Evolutionary conservation across 805 yeast genomes (phyloP), one percentile per base, ranked within the genome.

Genomic region (Candida schatavii): DNA sequence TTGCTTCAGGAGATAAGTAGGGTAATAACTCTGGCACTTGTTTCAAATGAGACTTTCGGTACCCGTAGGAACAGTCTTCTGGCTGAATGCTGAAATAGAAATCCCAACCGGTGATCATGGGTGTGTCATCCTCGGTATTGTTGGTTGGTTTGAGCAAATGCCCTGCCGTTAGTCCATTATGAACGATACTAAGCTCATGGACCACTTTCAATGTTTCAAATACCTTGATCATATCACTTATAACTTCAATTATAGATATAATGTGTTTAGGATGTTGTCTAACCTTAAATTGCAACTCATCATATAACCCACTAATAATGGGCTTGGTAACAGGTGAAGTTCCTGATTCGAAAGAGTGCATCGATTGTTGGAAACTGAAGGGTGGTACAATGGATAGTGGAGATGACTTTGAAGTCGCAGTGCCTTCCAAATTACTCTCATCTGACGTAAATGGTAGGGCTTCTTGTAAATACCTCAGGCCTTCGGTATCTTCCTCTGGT

Each of bases 1-100:
- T 65, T 4, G 69, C 62, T 51, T 77, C 81, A 1, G 81, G 81
- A 1, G 80, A 70, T 46, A 74, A 66, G 47, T 68, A 77, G 0
- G 77, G 76, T 17, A 75, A 51, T 44, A 68, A 59, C 22, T 65
- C 68, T 2, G 63, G 61, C 13, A 72, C 55, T 23, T 59, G 61
- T 40, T 58, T 51, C 44, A 67, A 56, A 45, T 73, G 70, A n/a
- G 64, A 53, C 25, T 67, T 61, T 21, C 80, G 51, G 46, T 64
- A 74, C 15, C 73, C 70, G 37, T 66, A 57, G 13, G 64, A 50
- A 22, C 73, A 59, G 42, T 66, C 70, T 43, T 77, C 81, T 1
- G 63, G 61, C 19, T 55, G 55, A 13, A 64, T 56, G 2, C 73
- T 49, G 44, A 74, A 75, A 30, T 68, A 52, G 43, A 72, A 75